Base-by-base conservation (phyloP, 2,329 filamentous ascomycete genomes). In the Cladophialophora chaetospira region DNA sequence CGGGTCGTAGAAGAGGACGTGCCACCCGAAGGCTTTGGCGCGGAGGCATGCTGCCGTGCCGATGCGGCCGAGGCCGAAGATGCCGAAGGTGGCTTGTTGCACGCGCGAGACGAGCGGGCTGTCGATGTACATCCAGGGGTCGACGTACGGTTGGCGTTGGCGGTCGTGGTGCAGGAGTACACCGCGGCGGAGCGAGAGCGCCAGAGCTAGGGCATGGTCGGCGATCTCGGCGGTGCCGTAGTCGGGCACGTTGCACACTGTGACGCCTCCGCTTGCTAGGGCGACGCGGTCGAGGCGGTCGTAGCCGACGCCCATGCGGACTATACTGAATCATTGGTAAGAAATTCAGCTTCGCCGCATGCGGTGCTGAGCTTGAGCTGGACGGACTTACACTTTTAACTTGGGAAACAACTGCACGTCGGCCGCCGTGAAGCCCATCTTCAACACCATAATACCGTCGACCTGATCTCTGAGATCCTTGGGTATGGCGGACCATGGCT, bases 11-110 rank as follows among this genome's bases (percentile, higher is more conserved):
- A 84, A 86, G 1, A 88, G 66, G 15, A 88, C 67, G 6, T 72
- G 73, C 69, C 86, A 88, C 1, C 85, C 84, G 65, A 87, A 88
- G 9, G 86, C 86, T 55, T 74, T 73, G 70, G 87, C 79, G 66
- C 88, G 86, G 45, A 79, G 74, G 2, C 84, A 82, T 13, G 84
- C 77, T 1, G 83, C 79, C 1, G 87, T 69, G 1, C 86, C 86
- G 57, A 89, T 89, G 59, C 79, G 80, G 4, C 86, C 86, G 0
- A 83, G 82, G 25, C 86, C 86, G 1, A 88, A 70, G 43, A 89
- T 72, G 5, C 86, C 86, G 3, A 88, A 84, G 1, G 84, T 88
- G 15, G 55, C 51, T 8, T 36, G 23, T 36, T 65, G 63, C 6
- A 65, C 28, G 17, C 63, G 61, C 5, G 35, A 28, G 4, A 65